phyloP scores from a whole-genome alignment of 306 rosid genomes.

The Benincasa hispida region DNA sequence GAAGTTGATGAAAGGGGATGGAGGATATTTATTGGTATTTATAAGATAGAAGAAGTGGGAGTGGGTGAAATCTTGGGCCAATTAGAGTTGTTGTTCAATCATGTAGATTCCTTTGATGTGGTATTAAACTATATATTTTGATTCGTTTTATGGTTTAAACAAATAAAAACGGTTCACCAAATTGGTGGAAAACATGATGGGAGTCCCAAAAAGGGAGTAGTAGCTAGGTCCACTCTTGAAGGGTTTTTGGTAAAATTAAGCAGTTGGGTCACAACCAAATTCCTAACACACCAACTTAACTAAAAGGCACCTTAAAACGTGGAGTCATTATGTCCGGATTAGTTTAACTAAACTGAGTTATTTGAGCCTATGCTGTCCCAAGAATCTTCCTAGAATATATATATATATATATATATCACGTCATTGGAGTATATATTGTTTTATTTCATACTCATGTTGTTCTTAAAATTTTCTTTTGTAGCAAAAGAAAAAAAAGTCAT shows the following conservation, averaged over 20 bases:
- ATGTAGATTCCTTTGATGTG: neutral
- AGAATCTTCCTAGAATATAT: too few relatives aligned
- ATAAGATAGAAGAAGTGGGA: slow-evolving; percentile 2
- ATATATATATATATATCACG: too few relatives aligned
- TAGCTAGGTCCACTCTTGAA: neutral
- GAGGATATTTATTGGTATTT: slow-evolving; percentile 24
- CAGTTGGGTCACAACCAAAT: neutral
- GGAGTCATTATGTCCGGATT: neutral
- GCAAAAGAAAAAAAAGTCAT: too few relatives aligned
- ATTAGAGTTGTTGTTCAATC: neutral
- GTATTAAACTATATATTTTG: too few relatives aligned
- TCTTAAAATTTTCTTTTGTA: too few relatives aligned
- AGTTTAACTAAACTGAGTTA: neutral
- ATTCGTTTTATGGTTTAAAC: too few relatives aligned
- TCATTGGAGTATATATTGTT: too few relatives aligned
- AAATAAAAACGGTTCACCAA: neutral
- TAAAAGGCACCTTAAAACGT: neutral
- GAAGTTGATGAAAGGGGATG: slow-evolving; percentile 4
- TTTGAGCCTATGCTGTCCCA: neutral
- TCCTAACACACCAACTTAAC: neutral
- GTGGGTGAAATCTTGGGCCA: neutral
- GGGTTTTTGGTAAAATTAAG: neutral
- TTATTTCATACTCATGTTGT: too few relatives aligned
- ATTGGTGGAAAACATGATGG: neutral
- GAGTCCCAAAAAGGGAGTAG: neutral